Percentiles rank a stretch among this genome's conserved stretches.
Conservation (phyloP, 306 rosid species). For the Prosopis cineraria region DNA sequence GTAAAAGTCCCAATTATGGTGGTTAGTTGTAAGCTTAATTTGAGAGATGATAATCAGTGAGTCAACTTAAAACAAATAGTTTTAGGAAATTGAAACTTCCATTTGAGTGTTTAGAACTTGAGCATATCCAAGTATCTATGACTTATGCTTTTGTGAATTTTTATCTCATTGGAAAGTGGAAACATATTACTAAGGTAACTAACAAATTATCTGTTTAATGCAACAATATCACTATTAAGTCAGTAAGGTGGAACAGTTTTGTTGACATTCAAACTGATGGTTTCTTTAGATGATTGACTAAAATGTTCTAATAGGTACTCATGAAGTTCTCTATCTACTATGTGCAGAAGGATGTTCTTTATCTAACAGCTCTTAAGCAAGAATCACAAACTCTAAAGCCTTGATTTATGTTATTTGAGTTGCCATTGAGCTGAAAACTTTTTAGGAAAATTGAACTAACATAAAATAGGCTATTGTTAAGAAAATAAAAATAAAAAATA, state of each 20-base stretch:
- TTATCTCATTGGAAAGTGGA: no score
- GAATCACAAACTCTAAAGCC: conserved; percentile 95
- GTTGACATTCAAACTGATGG: neutral
- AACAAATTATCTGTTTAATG: neutral
- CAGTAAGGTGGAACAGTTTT: neutral
- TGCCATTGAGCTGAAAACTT: no score
- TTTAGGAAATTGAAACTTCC: conserved; percentile 97
- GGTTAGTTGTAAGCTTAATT: conserved; percentile 92
- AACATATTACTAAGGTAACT: neutral
- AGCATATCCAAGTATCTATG: conserved; percentile 77
- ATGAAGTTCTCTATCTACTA: conserved; percentile 93
- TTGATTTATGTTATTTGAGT: no score
- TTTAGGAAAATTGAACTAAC: no score
- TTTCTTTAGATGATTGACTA: neutral
- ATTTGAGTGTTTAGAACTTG: conserved; percentile 88
- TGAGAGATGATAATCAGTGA: conserved; percentile 87
- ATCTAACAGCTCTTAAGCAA: conserved; percentile 95
- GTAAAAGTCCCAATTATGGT: conserved; percentile 91
- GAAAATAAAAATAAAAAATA: no score
- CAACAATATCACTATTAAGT: neutral
- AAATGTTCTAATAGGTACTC: no score
- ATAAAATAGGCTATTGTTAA: no score
- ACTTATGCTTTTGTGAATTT: neutral
- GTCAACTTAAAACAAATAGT: conserved; percentile 86
- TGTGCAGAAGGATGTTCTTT: conserved; percentile 97